phyloP scores from a whole-genome alignment of 2,329 filamentous ascomycete genomes.

The Colletotrichum sp. region DNA sequence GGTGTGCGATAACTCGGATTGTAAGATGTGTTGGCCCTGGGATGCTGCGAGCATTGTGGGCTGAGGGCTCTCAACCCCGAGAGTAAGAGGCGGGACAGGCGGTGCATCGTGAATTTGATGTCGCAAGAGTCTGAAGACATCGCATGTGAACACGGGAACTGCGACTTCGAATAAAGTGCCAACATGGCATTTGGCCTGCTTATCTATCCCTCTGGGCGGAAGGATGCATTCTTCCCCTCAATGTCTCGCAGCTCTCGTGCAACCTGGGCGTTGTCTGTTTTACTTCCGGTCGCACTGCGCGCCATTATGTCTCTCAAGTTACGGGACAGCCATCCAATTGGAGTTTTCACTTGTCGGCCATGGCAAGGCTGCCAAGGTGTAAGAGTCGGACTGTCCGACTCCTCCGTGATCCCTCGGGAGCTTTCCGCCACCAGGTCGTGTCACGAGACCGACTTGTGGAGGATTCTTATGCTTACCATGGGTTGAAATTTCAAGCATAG shows the following conservation, averaged over 20 bases:
- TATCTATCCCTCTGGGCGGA: neutral
- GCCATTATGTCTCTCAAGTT: neutral
- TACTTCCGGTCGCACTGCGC: neutral
- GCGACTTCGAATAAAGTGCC: neutral
- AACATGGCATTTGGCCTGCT: neutral
- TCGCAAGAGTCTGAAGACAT: neutral
- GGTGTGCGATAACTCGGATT: neutral
- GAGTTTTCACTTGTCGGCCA: neutral
- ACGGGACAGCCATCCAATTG: neutral
- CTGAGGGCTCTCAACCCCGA: neutral
- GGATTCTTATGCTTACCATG: neutral
- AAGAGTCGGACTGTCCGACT: neutral
- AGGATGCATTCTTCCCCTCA: neutral
- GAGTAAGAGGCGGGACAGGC: neutral
- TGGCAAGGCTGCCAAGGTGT: neutral
- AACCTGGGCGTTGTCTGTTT: neutral
- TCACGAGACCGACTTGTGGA: neutral
- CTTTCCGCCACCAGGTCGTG: neutral
- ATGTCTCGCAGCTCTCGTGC: neutral
- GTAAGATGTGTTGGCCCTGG: neutral
- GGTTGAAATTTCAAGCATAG: neutral
- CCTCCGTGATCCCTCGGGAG: neutral
- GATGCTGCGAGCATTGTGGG: neutral
- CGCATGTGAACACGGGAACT: neutral
- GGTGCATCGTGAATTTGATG: neutral